Base-by-base conservation (phyloP, 306 rosid genomes). In the Bauhinia variegata region DNA sequence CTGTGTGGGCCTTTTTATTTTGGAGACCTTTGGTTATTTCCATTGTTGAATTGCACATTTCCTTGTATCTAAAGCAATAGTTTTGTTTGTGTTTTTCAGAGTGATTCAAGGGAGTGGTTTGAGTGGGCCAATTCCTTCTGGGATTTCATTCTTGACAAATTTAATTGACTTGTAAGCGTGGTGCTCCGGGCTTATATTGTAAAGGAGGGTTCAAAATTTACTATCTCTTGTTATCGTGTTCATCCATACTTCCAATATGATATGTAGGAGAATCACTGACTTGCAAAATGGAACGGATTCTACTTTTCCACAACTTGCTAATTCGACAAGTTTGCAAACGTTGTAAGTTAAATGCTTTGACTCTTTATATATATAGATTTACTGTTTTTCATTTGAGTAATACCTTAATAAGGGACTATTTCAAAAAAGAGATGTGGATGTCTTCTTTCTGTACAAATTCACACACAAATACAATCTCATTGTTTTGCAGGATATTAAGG, bases 181-280 rank as follows among this genome's bases (percentile, higher is more conserved):
- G 31, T 67, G 60, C 54, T 28, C 56, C n/a, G n/a, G n/a, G n/a
- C n/a, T n/a, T 36, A 46, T 55, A 41, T 12, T 12, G 14, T 30
- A 31, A 37, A 4, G 23, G 3, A n/a, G 30, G 11, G 28, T 47
- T 76, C 33, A 34, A 62, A 61, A 14, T 7, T 41, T 56, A 42
- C 3, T 18, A 34, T 64, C 34, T 9, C 16, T n/a, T 15, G 39
- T 30, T 31, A 2, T 10, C 51, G 10, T 70, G 37, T 33, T 64
- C 55, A 37, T 6, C 48, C 53, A 18, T 41, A 16, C 6, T 33
- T 65, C 4, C 56, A 52, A 43, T 71, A 43, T 63, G 9, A 71
- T 63, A 19, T 71, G 76, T 83, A 89, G 97, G 87, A 87, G 95
- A 73, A 83, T 92, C 53, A 85, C 76, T 57, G 95, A 91, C 84